Evolutionary conservation across 208 protist species (phyloP), one percentile per base, ranked within the genome.

Genomic region (Herpetomonas muscarum): DNA sequence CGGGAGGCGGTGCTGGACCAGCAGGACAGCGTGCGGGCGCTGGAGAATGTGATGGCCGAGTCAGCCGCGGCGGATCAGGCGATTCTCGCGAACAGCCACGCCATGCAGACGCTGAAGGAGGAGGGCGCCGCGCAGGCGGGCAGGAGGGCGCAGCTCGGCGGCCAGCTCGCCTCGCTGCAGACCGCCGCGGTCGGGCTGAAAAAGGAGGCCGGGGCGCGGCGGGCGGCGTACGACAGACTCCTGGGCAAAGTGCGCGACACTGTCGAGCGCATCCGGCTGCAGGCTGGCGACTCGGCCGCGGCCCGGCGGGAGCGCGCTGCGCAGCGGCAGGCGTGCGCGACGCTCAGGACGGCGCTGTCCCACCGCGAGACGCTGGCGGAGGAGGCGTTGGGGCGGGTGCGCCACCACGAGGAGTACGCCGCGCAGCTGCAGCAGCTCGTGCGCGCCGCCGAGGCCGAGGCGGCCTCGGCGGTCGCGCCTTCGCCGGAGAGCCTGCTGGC

Each of bases 1-100:
- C 67, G 65, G 21, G 55, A 64, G 3, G 62, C 64, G 10, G 63
- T 85, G 9, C 50, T 51, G 12, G 81, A 87, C 24, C 76, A 85
- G 46, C 47, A 32, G 12, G 72, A 80, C 34, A 79, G 68, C 45
- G 39, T 79, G 39, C 55, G 57, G 17, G 63, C 72, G 17, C 52
- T 88, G 36, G 68, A 68, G 36, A 61, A 72, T 1, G 69, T 92
- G 17, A 48, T 78, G 24, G 39, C 58, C 2, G 63, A 75, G 32
- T 52, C 50, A 10, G 64, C 41, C 17, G 51, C 47, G 26, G 45
- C 79, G 28, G 81, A 85, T 67, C 22, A 41, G 26, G 58, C 71
- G 13, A 74, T 87, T n/a, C 49, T 29, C 29, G 62, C 29, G 13
- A 84, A 81, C 55, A 56, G 67, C 1, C 61, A 75, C 12, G 34